Conservation (phyloP, 306 rosid genomes). For the Inga leiocalycina region DNA sequence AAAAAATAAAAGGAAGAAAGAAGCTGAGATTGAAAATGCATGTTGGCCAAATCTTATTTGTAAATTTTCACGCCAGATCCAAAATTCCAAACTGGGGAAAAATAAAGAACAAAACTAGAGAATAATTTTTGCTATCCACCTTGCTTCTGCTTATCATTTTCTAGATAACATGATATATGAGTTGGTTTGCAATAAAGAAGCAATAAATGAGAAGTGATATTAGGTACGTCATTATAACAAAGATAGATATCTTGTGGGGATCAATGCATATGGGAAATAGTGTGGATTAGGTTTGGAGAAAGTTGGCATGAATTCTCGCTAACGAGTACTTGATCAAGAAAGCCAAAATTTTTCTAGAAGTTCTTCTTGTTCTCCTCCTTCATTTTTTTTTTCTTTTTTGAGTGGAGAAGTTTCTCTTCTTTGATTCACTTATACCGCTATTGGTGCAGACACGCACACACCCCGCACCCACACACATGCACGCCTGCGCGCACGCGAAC, state of each 20-base stretch:
- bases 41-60: background rate
- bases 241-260: background rate
- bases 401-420: too few relatives aligned
- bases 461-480: too few relatives aligned
- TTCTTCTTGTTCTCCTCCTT: background rate
- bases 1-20: background rate
- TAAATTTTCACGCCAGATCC: background rate
- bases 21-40: background rate
- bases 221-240: background rate
- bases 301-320: constrained; percentile 35
- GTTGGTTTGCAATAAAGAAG: background rate
- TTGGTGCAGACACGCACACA: too few relatives aligned
- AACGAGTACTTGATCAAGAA: background rate
- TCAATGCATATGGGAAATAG: background rate
- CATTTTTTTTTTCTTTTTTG: too few relatives aligned
- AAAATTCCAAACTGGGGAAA: background rate
- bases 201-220: background rate
- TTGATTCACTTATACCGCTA: too few relatives aligned
- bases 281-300: constrained; percentile 33
- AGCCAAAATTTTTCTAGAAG: background rate
- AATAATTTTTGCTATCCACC: constrained; percentile 14
- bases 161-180: background rate
- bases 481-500: too few relatives aligned
- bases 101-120: background rate
- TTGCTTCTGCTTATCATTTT: background rate